These are phyloP conservation scores for Stipa capillata DNA, from an alignment of 176 grass and related monocot genomes.

Conservation along the genomic window DNA sequence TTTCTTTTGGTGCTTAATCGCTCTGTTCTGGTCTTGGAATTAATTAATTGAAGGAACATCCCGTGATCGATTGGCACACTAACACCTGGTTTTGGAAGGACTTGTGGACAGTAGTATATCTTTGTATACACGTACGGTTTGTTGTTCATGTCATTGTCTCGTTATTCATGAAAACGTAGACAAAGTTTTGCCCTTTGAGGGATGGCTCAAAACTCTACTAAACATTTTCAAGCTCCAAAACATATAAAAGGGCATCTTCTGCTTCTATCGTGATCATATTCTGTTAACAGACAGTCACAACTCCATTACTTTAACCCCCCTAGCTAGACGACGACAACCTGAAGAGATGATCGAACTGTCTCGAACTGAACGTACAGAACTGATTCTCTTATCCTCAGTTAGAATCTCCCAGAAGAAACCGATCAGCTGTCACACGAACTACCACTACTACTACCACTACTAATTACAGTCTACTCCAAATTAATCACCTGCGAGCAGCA, in stretches of 20 bases:
- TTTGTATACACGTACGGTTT: not conserved
- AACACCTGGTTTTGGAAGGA: not conserved
- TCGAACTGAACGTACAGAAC: not conserved
- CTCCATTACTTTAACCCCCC: not conserved
- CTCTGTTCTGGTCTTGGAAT: not conserved
- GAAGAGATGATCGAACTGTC: slow-evolving; percentile 17
- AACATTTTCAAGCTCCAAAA: not conserved
- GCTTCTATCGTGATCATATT: not conserved
- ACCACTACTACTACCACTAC: not conserved
- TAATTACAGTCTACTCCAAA: not conserved
- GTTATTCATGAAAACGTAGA: no score
- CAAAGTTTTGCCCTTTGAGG: not conserved
- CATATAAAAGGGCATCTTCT: not conserved
- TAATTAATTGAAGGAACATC: not conserved
- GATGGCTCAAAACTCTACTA: not conserved
- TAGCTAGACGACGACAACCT: not conserved
- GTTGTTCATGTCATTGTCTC: not conserved
- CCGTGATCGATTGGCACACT: slow-evolving; percentile 1
- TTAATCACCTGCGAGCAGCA: not conserved
- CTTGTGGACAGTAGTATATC: no score
- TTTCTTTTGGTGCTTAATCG: not conserved
- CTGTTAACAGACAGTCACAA: not conserved
- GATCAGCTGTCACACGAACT: not conserved
- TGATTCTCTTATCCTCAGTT: no score
- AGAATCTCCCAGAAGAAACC: not conserved